Percentiles rank a stretch among this genome's conserved stretches.
Conservation (phyloP, 495 filamentous ascomycete species). For the Talaromyces nanjingensis region DNA sequence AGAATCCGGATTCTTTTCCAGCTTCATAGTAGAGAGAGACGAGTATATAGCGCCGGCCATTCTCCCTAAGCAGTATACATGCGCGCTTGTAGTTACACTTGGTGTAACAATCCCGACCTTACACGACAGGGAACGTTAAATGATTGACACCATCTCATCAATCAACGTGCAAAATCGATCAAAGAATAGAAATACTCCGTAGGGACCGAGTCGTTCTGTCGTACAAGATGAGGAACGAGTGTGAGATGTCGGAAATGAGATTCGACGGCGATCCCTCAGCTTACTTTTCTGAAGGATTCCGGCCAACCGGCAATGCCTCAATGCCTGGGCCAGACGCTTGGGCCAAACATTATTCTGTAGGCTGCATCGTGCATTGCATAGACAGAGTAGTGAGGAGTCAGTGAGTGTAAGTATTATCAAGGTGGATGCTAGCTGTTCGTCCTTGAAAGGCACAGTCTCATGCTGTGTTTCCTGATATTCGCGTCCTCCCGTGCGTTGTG, state of each 20-base stretch:
- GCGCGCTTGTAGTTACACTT: background rate
- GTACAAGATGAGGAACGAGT: background rate
- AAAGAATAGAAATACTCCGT: background rate
- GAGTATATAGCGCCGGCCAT: background rate
- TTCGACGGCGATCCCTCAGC: background rate
- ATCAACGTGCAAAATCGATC: background rate
- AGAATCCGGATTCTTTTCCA: background rate
- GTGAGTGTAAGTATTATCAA: background rate
- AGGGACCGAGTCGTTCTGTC: background rate
- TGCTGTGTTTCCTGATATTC: background rate
- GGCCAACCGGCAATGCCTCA: too few species aligned
- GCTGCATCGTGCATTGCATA: background rate
- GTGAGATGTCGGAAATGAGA: background rate
- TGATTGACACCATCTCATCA: background rate
- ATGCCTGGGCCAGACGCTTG: background rate
- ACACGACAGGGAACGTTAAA: background rate
- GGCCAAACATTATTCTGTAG: background rate
- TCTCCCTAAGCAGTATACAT: background rate
- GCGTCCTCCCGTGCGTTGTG: background rate
- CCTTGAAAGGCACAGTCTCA: background rate
- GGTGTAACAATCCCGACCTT: background rate
- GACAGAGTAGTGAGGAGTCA: background rate
- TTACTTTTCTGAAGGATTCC: background rate
- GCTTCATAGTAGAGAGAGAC: background rate
- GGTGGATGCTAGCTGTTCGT: background rate